Conservation (phyloP, 2,329 filamentous ascomycete genomes). For the Pseudogymnoascus sp. region DNA sequence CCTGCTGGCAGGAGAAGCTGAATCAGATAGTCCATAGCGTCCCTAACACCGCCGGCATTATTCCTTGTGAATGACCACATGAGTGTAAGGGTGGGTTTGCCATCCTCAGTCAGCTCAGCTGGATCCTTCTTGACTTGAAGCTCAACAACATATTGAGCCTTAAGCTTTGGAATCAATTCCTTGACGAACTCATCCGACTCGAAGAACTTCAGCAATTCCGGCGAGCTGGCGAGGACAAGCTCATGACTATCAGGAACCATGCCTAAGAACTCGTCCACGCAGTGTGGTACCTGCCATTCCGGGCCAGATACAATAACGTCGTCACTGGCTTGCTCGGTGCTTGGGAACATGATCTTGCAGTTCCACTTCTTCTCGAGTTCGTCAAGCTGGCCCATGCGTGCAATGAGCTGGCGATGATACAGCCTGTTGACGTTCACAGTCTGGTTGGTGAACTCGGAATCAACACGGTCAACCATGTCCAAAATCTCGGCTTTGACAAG, state of each 20-base stretch:
- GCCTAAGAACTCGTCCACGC: slow-evolving; percentile 90
- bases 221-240: slow-evolving; percentile 70
- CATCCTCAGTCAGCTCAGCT: slow-evolving; percentile 51
- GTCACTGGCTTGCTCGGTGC: slow-evolving; percentile 94
- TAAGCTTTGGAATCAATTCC: slow-evolving; percentile 76
- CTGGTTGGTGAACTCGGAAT: slow-evolving; percentile 94
- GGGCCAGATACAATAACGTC: slow-evolving; percentile 92
- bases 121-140: slow-evolving; percentile 64
- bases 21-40: slow-evolving; percentile 91
- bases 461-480: slow-evolving; percentile 85
- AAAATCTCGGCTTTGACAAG: slow-evolving; percentile 98
- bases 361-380: slow-evolving; percentile 98
- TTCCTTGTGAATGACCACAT: slow-evolving; percentile 87
- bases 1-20: slow-evolving; percentile 77
- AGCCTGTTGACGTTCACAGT: slow-evolving; percentile 89
- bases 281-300: slow-evolving; percentile 96
- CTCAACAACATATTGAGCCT: slow-evolving; percentile 86
- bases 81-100: slow-evolving; percentile 53
- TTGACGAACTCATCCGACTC: slow-evolving; percentile 72
- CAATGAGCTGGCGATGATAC: slow-evolving; percentile 89
- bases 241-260: slow-evolving; percentile 98
- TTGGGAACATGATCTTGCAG: slow-evolving; percentile 97
- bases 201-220: slow-evolving; percentile 73
- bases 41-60: slow-evolving; percentile 89
- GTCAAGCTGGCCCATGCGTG: slow-evolving; percentile 81